phyloP scores from a whole-genome alignment of 2,329 filamentous ascomycete species.

The Calycina herbarum region DNA sequence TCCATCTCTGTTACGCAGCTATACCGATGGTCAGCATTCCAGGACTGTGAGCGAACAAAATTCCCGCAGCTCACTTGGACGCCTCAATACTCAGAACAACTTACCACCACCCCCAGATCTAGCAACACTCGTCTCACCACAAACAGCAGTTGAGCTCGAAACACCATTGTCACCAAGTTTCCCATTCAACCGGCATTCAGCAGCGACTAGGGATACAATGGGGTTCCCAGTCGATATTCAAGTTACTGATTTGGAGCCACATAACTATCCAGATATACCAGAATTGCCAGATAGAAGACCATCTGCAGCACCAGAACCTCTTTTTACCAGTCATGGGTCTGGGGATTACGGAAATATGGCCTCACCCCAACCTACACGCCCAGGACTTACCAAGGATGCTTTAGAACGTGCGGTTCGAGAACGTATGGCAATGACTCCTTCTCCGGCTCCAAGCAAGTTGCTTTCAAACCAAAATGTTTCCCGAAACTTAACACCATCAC shows the following conservation, averaged over 20 bases:
- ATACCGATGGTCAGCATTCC: background rate
- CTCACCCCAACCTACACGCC: background rate
- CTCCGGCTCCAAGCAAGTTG: slow-evolving; percentile 1
- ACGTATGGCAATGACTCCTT: background rate
- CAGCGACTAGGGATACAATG: slow-evolving; percentile 11
- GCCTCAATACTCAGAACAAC: background rate
- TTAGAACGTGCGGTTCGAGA: slow-evolving; percentile 1
- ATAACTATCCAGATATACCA: background rate
- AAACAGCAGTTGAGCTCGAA: slow-evolving; percentile 2
- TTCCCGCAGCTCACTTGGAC: background rate
- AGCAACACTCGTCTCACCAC: slow-evolving; percentile 4
- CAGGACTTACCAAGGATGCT: background rate
- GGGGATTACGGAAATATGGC: background rate
- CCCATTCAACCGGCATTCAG: background rate
- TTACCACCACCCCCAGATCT: background rate
- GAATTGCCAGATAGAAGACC: background rate
- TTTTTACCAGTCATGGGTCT: background rate
- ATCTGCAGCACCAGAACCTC: background rate
- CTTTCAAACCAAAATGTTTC: background rate
- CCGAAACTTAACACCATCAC: background rate
- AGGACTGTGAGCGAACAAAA: background rate
- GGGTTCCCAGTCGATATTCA: slow-evolving; percentile 10
- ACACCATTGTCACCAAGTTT: background rate
- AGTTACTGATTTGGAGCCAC: background rate
- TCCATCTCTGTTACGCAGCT: slow-evolving; percentile 9